These are phyloP conservation scores for Epichloe amarillans DNA, from an alignment of 2,329 filamentous ascomycete genomes.

Conservation along the genomic window DNA sequence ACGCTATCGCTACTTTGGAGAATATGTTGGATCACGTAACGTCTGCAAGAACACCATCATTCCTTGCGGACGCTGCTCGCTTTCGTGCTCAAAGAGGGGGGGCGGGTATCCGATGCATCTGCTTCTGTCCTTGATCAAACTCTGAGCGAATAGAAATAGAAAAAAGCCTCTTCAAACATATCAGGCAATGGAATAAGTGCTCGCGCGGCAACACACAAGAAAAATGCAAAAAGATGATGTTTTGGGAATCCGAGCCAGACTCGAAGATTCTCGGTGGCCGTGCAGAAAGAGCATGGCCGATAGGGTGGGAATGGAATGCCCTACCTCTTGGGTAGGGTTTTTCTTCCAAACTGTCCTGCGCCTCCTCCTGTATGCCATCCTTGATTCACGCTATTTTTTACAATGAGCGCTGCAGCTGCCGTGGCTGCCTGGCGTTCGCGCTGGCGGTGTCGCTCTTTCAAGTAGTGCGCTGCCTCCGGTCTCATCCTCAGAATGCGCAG, in stretches of 20 bases:
- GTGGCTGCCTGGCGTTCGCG: constrained; percentile 86
- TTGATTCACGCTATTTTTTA: constrained; percentile 69
- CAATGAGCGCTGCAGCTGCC: constrained; percentile 85
- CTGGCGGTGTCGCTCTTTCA: constrained; percentile 82
- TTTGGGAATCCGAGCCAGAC: not conserved
- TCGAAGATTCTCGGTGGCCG: not conserved
- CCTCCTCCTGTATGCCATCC: constrained; percentile 34
- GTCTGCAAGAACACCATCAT: not conserved
- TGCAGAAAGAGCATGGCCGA: too few species aligned
- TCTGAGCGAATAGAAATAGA: not conserved
- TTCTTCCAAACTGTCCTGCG: constrained; percentile 28
- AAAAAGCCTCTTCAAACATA: not conserved
- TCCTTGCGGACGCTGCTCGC: not conserved
- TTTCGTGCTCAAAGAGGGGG: not conserved
- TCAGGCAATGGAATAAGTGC: not conserved
- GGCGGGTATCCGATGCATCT: not conserved
- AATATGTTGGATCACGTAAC: not conserved
- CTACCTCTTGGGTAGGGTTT: constrained; percentile 33
- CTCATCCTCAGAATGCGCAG: constrained; percentile 88
- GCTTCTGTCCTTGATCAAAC: not conserved
- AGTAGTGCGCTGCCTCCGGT: constrained; percentile 74
- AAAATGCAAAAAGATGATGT: not conserved
- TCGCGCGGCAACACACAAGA: not conserved
- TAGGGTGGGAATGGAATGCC: not conserved
- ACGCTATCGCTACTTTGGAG: not conserved